A percentile compares a stretch with the other conserved stretches of the same genome.
These are phyloP conservation scores for Brassica rapa DNA, from an alignment of 345 rosid genomes.

Conservation along the genomic window DNA sequence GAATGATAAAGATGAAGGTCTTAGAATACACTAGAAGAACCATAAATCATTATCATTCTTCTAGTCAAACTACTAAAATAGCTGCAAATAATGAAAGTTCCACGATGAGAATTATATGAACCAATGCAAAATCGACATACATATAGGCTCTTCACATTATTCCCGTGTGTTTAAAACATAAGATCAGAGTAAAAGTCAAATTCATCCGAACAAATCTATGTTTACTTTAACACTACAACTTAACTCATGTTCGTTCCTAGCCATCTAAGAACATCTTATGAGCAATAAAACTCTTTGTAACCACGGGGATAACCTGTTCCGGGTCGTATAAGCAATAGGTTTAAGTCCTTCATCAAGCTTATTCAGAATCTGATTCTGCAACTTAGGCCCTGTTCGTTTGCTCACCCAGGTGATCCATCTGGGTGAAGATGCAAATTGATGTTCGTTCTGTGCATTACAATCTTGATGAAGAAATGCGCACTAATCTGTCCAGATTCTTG, in stretches of 20 bases:
- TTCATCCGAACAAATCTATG: no score
- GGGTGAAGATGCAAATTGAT: no score
- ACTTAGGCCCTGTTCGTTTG: neutral
- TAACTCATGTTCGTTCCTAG: neutral
- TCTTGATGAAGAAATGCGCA: neutral
- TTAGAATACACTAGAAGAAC: neutral
- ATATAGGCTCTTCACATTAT: neutral
- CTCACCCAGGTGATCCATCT: no score
- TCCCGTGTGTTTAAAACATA: neutral
- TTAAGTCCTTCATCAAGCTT: constrained; percentile 44
- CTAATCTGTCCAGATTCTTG: constrained; percentile 58
- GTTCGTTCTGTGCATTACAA: no score
- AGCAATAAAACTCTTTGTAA: neutral
- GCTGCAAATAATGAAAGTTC: no score
- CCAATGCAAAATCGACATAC: no score
- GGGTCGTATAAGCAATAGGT: constrained; percentile 36
- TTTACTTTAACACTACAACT: neutral
- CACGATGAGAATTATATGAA: no score
- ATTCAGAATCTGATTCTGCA: constrained; percentile 50
- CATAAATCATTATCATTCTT: neutral
- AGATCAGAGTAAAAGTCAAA: no score
- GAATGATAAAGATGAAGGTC: neutral
- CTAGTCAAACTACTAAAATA: neutral
- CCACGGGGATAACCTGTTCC: constrained; percentile 40
- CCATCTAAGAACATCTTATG: neutral